Evolutionary conservation across 1,284 basidiomycete genomes (phyloP), one percentile per base, ranked within the genome.

Genomic region (Athelia sp.): DNA sequence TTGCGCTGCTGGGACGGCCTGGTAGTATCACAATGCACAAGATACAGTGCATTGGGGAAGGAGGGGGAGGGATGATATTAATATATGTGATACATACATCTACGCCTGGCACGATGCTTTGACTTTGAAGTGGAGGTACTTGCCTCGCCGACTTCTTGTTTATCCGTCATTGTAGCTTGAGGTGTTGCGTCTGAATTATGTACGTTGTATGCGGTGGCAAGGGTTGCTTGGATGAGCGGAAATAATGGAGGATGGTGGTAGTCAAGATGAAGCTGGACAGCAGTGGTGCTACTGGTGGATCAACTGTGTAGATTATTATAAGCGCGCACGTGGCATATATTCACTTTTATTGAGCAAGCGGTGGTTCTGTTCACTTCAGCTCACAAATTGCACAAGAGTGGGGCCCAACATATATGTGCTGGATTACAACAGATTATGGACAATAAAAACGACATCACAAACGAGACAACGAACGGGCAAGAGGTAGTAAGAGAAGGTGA

Each of bases 1-100:
- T 65, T 92, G 89, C 22, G 83, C 71, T 51, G 75, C 75, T 24
- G 88, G 87, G 40, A 90, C 86, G 53, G 78, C 84, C 83, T 87
- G 54, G 36, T 40, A 40, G 36, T 40, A 40, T 6, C 13, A 55
- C n/a, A 55, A 66, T 52, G 63, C 56, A 55, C 50, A 55, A 21
- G 52, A 49, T 47, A 42, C 36, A 40, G 19, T 6, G 19, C 6
- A 40, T 4, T 4, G 19, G n/a, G 9, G 36, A n/a, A n/a, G 36
- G n/a, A 21, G 19, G 36, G 19, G 19, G n/a, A 21, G 36, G 36
- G 36, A n/a, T 40, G 19, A 40, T 17, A n/a, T 40, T 21, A 40
- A 40, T 40, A 40, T 40, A 40, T 49, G 51, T 22, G 24, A 44
- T 63, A 59, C 53, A 22, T 35, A 54, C 38, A 55, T 62, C 68